Evolutionary conservation across 805 yeast species (phyloP).

Genomic region (Blastobotrys peoriensis): DNA sequence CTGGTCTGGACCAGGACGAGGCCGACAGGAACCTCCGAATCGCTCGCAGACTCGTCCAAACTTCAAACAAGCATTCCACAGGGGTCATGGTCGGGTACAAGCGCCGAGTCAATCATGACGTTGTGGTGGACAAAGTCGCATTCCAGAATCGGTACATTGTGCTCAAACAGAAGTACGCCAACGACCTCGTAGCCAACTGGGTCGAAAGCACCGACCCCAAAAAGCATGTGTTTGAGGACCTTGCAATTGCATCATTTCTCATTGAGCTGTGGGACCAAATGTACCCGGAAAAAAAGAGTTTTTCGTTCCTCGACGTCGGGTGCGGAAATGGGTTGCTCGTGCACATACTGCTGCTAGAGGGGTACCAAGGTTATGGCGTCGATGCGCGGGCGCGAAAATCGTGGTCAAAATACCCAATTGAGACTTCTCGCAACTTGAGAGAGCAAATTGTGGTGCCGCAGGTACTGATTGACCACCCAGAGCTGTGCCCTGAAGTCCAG

Average conservation of each 20-base stretch:
- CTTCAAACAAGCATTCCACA: slow-evolving; percentile 74
- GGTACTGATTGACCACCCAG: slow-evolving; percentile 42
- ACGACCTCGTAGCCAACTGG: slow-evolving; percentile 72
- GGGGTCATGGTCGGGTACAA: slow-evolving; percentile 83
- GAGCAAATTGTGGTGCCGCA: slow-evolving; percentile 85
- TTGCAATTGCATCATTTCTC: slow-evolving; percentile 90
- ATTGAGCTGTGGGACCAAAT: slow-evolving; percentile 75
- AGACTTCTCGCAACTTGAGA: slow-evolving; percentile 49
- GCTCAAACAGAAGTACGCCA: slow-evolving; percentile 77
- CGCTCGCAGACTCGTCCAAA: slow-evolving; percentile 70
- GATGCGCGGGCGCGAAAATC: slow-evolving; percentile 89
- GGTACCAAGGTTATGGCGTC: slow-evolving; percentile 74
- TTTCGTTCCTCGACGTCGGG: slow-evolving; percentile 83
- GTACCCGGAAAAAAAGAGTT: slow-evolving; percentile 35
- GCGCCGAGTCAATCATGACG: slow-evolving; percentile 83
- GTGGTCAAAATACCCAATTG: slow-evolving; percentile 71
- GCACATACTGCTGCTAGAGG: slow-evolving; percentile 68
- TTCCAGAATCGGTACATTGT: slow-evolving; percentile 79
- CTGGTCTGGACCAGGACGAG: slow-evolving; percentile 8
- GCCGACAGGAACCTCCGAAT: slow-evolving; percentile 68
- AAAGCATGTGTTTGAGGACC: slow-evolving; percentile 93
- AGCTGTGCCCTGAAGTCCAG: slow-evolving; percentile 1
- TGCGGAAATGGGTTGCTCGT: slow-evolving; percentile 93
- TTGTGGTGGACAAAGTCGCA: slow-evolving; percentile 70
- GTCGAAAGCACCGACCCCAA: slow-evolving; percentile 91